A percentile compares a stretch with the other conserved stretches of the same genome.
These are phyloP conservation scores for Carex myosuroides DNA, from an alignment of 176 grass and related monocot species.

Conservation along the genomic window DNA sequence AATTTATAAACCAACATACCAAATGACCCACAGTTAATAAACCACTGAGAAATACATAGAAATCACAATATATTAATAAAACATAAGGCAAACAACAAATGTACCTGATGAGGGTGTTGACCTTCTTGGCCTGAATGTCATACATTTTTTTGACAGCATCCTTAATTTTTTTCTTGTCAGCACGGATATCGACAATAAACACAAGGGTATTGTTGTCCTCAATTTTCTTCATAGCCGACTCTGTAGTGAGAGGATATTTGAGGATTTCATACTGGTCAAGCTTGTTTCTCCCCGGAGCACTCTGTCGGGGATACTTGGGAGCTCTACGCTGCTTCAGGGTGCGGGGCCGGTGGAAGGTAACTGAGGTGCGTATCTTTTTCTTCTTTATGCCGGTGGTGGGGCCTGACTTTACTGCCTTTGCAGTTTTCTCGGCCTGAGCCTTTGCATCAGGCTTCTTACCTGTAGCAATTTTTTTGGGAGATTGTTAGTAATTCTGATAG, in stretches of 20 bases:
- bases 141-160: conserved; percentile 80
- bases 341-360: conserved; percentile 63
- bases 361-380: conserved; percentile 58
- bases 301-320: conserved; percentile 59
- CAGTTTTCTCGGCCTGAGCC: conserved; percentile 57
- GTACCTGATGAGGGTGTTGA: conserved; percentile 73
- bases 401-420: conserved; percentile 68
- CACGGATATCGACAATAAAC: conserved; percentile 66
- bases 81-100: neutral
- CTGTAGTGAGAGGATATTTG: conserved; percentile 65
- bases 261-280: conserved; percentile 80
- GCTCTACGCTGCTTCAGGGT: conserved; percentile 49
- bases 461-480: neutral
- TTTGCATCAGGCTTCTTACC: conserved; percentile 43
- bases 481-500: neutral
- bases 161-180: conserved; percentile 85
- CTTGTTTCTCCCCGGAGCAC: conserved; percentile 58
- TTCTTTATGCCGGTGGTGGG: conserved; percentile 30
- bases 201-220: conserved; percentile 80
- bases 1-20: neutral
- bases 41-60: neutral
- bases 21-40: neutral
- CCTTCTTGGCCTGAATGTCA: conserved; percentile 73
- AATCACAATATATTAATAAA: conserved; percentile 3
- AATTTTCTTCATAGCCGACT: conserved; percentile 83